Base-by-base conservation (phyloP, 2,329 filamentous ascomycete species). In the Colletotrichum tropicale region DNA sequence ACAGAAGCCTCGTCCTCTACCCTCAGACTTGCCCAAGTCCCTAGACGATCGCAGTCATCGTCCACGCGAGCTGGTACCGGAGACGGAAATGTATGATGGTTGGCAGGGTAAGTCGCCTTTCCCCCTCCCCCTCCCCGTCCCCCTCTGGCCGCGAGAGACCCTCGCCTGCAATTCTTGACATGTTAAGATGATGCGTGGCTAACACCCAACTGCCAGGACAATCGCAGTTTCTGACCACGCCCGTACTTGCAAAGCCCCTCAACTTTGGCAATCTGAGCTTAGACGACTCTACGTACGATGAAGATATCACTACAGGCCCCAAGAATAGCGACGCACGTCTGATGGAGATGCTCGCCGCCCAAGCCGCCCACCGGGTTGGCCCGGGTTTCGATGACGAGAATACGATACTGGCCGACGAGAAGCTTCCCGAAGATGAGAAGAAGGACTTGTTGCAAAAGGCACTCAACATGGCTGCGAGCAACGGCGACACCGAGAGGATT, bases 11-110 rank as follows among this genome's bases (percentile, higher is more conserved):
- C 87, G 87, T 76, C 79, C 83, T 76, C 91, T 98, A 66, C 97
- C 97, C 55, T 87, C 91, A 79, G 97, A 99, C 85, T 91, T 99
- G 43, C 97, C 97, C 13, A 97, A 91, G 79, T 98, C 96, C 15
- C 91, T 99, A 71, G 94, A 99, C 84, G 97, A 99, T 87, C 92
- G 97, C 76, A 91, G 93, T 80, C 89, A 89, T 81, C 90, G 94
- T 38, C 91, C 93, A 6, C 89, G 88, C 62, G 92, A 93, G 77
- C 91, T 93, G 78, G 90, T 94, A 71, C 89, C 90, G 52, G 97
- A 98, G 88, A 98, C 96, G 55, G 97, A 98, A 88, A 95, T 98
- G 87, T 99, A 98, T 84, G 97, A 99, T 90, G 97, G 95, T 80
- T 99, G 97, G 97, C 96, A 98, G 93, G 96, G 96, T 89, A 79